Evolutionary conservation across 805 yeast genomes (phyloP), one percentile per base, ranked within the genome.

Genomic region (Kodamaea neixiangensis): DNA sequence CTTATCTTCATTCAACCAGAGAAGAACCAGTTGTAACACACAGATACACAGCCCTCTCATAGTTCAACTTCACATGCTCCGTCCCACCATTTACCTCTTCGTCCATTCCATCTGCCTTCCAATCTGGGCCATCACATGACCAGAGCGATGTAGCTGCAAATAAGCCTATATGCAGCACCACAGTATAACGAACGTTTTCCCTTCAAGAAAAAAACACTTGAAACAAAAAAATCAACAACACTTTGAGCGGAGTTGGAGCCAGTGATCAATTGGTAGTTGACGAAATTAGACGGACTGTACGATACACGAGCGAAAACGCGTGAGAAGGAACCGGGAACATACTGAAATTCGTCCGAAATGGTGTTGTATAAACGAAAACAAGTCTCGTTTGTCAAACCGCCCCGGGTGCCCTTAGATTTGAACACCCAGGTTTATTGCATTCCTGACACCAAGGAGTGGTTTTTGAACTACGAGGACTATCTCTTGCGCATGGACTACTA

Each of bases 371-470:
- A 87, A 62, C 74, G 93, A 53, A 87, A 87, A 64, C 85, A 85
- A 33, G 89, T 87, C 39, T 72, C 75, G 2, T 79, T 80, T 53
- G 78, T 80, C 11, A 77, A 76, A 13, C 85, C 89, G 1, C 82
- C 81, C 1, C 70, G 76, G 9, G 60, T 85, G 2, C 91, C 92
- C 0, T 60, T 58, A 2, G 82, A 85, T 59, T 62, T 79, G 39
- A 72, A 76, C 43, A 74, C 83, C 5, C 82, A 83, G 47, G 96
- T 91, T 1, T 94, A 91, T 89, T 76, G 74, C 58, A 91, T 93
- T 46, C 83, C 87, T 9, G 85, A 85, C 58, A 94, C 98, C 1
- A 85, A 85, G 48, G 99, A 93, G 72, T 93, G 96, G 90, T 94
- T 91, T 66, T 58, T 73, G 11, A 73, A 75, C 5, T 93, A 94